phyloP scores from a whole-genome alignment of 345 rosid species.

The Salix viminalis region DNA sequence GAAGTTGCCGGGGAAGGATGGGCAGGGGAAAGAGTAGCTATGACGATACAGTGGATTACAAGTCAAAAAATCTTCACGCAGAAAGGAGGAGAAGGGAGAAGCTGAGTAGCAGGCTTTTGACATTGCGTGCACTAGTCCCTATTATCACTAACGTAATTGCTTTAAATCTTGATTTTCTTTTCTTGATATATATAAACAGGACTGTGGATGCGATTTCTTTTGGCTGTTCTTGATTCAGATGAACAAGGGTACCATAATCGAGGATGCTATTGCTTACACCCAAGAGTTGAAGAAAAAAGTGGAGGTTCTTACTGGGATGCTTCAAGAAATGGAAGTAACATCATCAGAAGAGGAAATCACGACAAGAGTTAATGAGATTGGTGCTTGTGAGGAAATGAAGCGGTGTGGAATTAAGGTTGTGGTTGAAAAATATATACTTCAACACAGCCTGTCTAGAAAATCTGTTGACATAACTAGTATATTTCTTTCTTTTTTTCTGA shows the following conservation, averaged over 20 bases:
- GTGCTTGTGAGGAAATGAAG: conserved; percentile 42
- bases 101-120: conserved; percentile 62
- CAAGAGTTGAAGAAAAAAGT: conserved; percentile 47
- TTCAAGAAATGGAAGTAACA: conserved; percentile 50
- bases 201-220: too few relatives aligned
- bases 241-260: conserved; percentile 75
- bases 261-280: conserved; percentile 81
- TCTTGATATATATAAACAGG: not conserved
- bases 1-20: conserved; percentile 21
- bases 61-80: conserved; percentile 69
- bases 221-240: conserved; percentile 36
- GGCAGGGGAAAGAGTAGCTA: conserved; percentile 20
- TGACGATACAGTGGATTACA: conserved; percentile 33
- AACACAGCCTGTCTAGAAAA: not conserved
- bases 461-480: not conserved
- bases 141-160: conserved; percentile 65
- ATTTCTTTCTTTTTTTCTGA: not conserved
- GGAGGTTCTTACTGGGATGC: conserved; percentile 43
- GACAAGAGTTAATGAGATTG: conserved; percentile 16
- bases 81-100: conserved; percentile 80
- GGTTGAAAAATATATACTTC: not conserved
- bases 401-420: conserved; percentile 50
- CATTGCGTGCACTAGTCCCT: conserved; percentile 76
- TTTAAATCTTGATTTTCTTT: not conserved
- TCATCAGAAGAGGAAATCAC: conserved; percentile 22